phyloP scores from a whole-genome alignment of 768 basidiomycete genomes.

The Phaeotremella fagi region DNA sequence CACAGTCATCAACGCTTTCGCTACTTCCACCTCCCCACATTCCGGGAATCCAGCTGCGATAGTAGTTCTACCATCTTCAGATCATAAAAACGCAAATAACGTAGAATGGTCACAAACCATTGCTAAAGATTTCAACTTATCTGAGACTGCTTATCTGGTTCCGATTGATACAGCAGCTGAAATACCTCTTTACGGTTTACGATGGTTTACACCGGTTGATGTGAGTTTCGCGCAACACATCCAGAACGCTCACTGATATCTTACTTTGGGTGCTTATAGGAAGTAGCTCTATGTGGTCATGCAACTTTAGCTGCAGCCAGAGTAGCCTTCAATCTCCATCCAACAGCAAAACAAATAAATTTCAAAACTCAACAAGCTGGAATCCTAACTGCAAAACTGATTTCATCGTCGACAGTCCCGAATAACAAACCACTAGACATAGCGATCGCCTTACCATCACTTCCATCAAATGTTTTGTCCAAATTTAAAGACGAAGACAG shows the following conservation, averaged over 20 bases:
- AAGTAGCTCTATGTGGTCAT: conserved; percentile 31
- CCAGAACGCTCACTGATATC: background rate
- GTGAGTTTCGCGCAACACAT: conserved; percentile 3
- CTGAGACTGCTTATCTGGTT: conserved; percentile 32
- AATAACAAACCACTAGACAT: background rate
- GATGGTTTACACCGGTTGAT: conserved; percentile 30
- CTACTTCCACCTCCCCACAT: conserved; percentile 8
- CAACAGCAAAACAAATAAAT: background rate
- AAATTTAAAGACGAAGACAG: background rate
- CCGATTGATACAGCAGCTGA: background rate
- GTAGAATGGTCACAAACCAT: conserved; percentile 14
- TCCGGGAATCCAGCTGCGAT: conserved; percentile 34
- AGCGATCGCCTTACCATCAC: conserved; percentile 16
- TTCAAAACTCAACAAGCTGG: conserved; percentile 23
- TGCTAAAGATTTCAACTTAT: conserved; percentile 26
- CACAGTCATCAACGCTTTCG: conserved; percentile 33
- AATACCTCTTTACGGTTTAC: conserved; percentile 11
- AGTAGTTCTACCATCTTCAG: conserved; percentile 11
- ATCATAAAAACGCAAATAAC: conserved; percentile 4
- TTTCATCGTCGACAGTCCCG: background rate
- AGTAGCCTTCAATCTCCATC: conserved; percentile 21
- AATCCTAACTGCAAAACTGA: conserved; percentile 7
- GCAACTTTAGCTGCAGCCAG: conserved; percentile 27
- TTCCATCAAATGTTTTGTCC: background rate
- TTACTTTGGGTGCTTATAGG: conserved; percentile 4